A percentile compares a stretch with the other conserved stretches of the same genome.
These are phyloP conservation scores for Phanerochaete sordida DNA, from an alignment of 768 basidiomycete genomes.

Conservation along the genomic window DNA sequence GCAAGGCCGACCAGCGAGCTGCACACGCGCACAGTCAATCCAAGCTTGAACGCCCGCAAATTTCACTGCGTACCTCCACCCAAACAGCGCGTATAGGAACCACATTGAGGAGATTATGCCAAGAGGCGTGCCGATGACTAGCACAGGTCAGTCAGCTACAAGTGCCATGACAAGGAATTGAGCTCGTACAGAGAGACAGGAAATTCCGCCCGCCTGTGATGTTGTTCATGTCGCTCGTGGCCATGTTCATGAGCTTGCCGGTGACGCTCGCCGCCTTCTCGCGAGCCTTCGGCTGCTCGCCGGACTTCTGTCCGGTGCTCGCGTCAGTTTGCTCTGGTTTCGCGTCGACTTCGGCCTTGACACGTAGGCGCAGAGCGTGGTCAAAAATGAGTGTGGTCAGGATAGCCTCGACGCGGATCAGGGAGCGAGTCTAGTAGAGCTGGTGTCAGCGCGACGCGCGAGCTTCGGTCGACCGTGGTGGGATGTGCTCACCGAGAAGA, in stretches of 20 bases:
- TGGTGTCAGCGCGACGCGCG: background rate
- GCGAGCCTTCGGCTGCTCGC: background rate
- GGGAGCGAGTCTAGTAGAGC: constrained; percentile 27
- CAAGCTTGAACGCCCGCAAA: background rate
- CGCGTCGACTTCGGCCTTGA: constrained; percentile 35
- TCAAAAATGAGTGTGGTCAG: constrained; percentile 11
- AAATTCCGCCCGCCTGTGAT: constrained; percentile 22
- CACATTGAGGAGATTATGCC: constrained; percentile 29
- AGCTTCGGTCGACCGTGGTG: background rate
- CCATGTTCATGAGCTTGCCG: constrained; percentile 75
- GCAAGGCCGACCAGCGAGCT: constrained; percentile 38
- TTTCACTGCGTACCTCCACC: constrained; percentile 22
- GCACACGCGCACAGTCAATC: background rate
- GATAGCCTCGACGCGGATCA: constrained; percentile 33
- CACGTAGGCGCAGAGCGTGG: constrained; percentile 11
- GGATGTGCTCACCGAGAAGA: constrained; percentile 23
- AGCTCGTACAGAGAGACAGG: constrained; percentile 6
- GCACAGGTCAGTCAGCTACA: background rate
- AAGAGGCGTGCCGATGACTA: background rate
- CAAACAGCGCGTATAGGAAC: constrained; percentile 42
- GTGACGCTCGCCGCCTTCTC: constrained; percentile 43
- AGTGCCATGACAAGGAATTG: too few species aligned
- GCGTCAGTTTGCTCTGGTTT: constrained; percentile 27
- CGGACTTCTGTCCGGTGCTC: background rate
- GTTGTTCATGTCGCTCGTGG: constrained; percentile 55